phyloP scores from a whole-genome alignment of 2,329 filamentous ascomycete species.

The Stachybotrys chlorohalonatus region DNA sequence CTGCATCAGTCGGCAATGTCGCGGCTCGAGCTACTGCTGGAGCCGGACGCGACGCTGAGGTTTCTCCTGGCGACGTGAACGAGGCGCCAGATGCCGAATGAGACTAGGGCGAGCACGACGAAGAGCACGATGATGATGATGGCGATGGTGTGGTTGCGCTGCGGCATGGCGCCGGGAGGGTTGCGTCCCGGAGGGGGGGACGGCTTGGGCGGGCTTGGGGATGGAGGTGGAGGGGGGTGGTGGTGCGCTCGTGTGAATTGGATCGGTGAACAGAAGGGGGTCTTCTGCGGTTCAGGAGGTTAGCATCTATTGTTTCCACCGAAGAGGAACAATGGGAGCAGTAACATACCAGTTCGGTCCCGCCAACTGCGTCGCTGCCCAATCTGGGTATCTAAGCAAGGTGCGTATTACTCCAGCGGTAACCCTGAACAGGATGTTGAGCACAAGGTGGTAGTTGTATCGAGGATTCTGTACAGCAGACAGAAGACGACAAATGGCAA shows the following conservation, averaged over 20 bases:
- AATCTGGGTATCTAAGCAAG: neutral
- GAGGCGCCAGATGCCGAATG: conserved; percentile 55
- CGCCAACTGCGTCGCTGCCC: neutral
- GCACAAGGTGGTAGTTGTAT: no score
- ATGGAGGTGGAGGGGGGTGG: neutral
- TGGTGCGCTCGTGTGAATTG: neutral
- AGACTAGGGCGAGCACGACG: conserved; percentile 49
- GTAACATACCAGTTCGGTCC: neutral
- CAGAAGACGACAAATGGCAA: no score
- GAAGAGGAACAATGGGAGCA: neutral
- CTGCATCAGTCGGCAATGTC: conserved; percentile 9
- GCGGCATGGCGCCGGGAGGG: conserved; percentile 38
- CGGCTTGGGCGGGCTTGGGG: neutral
- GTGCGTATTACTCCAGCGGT: no score
- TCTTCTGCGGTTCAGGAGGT: neutral
- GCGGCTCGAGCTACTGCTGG: conserved; percentile 15
- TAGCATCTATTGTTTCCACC: neutral
- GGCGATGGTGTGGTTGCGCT: conserved; percentile 59
- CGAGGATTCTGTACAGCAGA: no score
- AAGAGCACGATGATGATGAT: conserved; percentile 61
- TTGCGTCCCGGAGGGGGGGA: neutral
- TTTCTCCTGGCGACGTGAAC: conserved; percentile 41
- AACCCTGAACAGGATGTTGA: no score
- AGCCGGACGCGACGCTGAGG: conserved; percentile 28
- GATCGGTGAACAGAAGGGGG: no score